Evolutionary conservation across 176 grass and related monocot genomes (phyloP).

Genomic region (Otatea glauca): DNA sequence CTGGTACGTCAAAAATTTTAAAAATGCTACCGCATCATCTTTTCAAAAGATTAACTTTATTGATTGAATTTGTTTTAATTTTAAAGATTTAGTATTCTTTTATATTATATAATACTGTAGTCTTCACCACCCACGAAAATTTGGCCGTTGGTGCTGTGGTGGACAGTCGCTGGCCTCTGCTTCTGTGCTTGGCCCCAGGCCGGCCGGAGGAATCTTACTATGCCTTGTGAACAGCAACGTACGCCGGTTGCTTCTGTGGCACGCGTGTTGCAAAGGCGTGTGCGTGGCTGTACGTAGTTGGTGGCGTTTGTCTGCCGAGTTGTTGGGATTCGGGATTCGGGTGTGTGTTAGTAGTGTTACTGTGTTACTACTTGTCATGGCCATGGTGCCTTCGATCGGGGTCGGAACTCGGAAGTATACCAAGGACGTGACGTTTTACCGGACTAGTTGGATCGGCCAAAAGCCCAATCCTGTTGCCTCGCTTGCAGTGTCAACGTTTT

Average conservation of each 20-base stretch:
- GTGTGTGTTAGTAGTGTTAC: background rate
- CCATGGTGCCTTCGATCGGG: background rate
- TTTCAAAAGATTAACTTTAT: too few species aligned
- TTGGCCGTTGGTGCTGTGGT: too few species aligned
- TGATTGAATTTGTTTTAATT: too few species aligned
- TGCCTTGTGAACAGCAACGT: slow-evolving; percentile 16
- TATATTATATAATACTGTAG: too few species aligned
- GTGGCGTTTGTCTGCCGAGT: background rate
- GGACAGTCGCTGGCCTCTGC: background rate
- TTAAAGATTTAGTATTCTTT: too few species aligned
- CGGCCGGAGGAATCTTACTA: slow-evolving; percentile 6
- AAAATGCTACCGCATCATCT: too few species aligned
- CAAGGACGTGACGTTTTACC: background rate
- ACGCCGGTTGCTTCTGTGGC: slow-evolving; percentile 26
- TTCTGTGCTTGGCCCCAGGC: background rate
- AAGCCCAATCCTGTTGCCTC: background rate
- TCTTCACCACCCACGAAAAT: too few species aligned
- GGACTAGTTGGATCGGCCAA: background rate
- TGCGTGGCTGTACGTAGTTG: background rate
- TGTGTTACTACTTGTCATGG: background rate
- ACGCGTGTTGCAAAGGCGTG: slow-evolving; percentile 7
- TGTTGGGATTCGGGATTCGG: background rate
- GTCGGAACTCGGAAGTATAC: background rate
- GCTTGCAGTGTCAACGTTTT: background rate
- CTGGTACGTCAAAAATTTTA: too few species aligned